These are phyloP conservation scores for Phtheirospermum japonicum DNA, from an alignment of 257 asterid species.

Conservation along the genomic window DNA sequence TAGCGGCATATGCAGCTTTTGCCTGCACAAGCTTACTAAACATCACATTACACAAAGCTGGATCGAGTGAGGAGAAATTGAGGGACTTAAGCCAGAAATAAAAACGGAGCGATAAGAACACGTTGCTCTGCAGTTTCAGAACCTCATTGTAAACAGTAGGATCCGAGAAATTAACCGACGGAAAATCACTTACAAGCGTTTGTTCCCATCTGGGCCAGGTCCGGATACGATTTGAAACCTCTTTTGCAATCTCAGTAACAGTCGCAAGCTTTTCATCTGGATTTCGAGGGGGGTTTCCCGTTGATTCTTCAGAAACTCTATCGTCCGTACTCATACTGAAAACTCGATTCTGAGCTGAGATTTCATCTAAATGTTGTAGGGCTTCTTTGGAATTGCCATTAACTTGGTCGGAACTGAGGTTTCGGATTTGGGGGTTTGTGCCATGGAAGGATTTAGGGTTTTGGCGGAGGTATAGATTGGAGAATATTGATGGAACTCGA, in stretches of 20 bases:
- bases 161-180: constrained; percentile 48
- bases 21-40: constrained; percentile 60
- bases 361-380: constrained; percentile 28
- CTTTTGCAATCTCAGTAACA: constrained; percentile 46
- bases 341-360: constrained; percentile 30
- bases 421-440: constrained; percentile 31
- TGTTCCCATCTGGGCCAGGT: constrained; percentile 67
- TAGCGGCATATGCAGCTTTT: constrained; percentile 51
- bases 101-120: constrained; percentile 45
- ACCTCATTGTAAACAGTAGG: constrained; percentile 58
- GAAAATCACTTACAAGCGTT: constrained; percentile 52
- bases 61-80: constrained; percentile 39
- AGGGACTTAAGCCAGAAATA: constrained; percentile 58
- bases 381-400: constrained; percentile 29
- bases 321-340: constrained; percentile 20
- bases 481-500: constrained; percentile 36
- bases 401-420: constrained; percentile 31
- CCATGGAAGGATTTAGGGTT: constrained; percentile 34
- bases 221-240: constrained; percentile 44
- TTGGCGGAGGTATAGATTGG: constrained; percentile 42
- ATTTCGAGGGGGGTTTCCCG: not conserved
- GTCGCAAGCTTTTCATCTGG: constrained; percentile 14
- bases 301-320: constrained; percentile 21
- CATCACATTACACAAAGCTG: constrained; percentile 34
- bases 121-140: constrained; percentile 47